Evolutionary conservation across 208 protist genomes (phyloP).

Genomic region (Zelonia costaricensis): DNA sequence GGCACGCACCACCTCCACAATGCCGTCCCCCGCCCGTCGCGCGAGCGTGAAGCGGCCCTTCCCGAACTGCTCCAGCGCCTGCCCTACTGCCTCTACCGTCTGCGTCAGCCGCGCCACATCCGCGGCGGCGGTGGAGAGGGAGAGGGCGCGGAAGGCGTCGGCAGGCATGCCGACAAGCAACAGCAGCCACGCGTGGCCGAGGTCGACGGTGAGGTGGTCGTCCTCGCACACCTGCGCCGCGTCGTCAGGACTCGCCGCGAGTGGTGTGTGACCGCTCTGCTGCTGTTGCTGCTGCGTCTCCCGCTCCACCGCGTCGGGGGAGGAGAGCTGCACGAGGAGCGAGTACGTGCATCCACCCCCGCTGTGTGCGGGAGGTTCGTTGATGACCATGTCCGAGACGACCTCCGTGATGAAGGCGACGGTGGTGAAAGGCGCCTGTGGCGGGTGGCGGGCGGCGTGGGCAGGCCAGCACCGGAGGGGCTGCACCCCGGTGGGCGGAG

Average conservation of each 20-base stretch:
- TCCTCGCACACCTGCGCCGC: constrained; percentile 10
- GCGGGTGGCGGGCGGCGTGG: constrained; percentile 9
- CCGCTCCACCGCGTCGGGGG: constrained; percentile 27
- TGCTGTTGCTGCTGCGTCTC: constrained; percentile 21
- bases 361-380: constrained; percentile 20
- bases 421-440: constrained; percentile 39
- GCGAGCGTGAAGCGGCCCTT: constrained; percentile 39
- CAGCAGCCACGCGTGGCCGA: constrained; percentile 67
- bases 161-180: constrained; percentile 58
- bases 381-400: constrained; percentile 59
- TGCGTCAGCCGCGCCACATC: constrained; percentile 35
- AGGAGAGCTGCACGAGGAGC: constrained; percentile 49
- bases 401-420: constrained; percentile 60
- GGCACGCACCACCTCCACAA: constrained; percentile 49
- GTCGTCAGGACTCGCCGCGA: not conserved
- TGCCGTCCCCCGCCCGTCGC: constrained; percentile 35
- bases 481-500: constrained; percentile 8
- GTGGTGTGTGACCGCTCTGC: too few relatives aligned
- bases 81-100: constrained; percentile 46
- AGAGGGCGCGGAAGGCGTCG: constrained; percentile 43
- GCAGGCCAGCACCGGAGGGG: constrained; percentile 23
- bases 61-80: constrained; percentile 53
- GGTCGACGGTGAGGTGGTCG: constrained; percentile 45
- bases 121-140: constrained; percentile 21
- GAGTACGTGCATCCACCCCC: constrained; percentile 27